Evolutionary conservation across 805 yeast genomes (phyloP).

Genomic region (Candida fluviatilis): DNA sequence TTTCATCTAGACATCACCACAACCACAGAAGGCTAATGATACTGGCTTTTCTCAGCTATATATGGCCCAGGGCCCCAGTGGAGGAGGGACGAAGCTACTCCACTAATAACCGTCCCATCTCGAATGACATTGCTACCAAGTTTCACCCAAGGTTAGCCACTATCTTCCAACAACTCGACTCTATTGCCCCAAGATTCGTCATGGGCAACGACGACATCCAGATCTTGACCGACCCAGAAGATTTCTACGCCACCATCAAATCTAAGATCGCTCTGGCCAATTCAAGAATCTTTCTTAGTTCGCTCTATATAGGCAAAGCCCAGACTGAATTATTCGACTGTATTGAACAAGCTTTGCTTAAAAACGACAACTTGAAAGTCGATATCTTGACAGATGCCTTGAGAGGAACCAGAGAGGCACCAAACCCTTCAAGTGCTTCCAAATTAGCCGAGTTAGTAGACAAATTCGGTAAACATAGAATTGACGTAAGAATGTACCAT

Average conservation of each 20-base stretch:
- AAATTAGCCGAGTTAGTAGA: conserved; percentile 63
- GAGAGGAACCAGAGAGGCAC: conserved; percentile 91
- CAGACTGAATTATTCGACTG: conserved; percentile 73
- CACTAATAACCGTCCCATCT: conserved; percentile 24
- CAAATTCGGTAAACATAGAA: conserved; percentile 60
- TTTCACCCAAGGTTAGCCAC: conserved; percentile 44
- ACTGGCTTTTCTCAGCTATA: not conserved
- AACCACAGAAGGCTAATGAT: not conserved
- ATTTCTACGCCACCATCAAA: conserved; percentile 67
- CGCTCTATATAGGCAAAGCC: conserved; percentile 79
- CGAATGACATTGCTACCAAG: conserved; percentile 14
- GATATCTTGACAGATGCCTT: conserved; percentile 80
- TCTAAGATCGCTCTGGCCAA: conserved; percentile 59
- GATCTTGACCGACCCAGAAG: conserved; percentile 60
- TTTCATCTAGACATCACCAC: not conserved
- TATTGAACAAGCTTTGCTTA: conserved; percentile 53
- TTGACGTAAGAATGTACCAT: conserved; percentile 79
- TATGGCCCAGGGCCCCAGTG: not conserved
- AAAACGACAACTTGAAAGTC: conserved; percentile 61
- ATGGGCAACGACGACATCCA: conserved; percentile 53
- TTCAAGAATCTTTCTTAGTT: conserved; percentile 69
- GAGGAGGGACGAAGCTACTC: conserved; percentile 14
- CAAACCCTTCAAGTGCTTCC: conserved; percentile 69
- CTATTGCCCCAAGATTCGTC: conserved; percentile 65
- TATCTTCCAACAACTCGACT: conserved; percentile 51